Evolutionary conservation across 1,139 yeast species (phyloP).

Genomic region (Kazachstania sp.): DNA sequence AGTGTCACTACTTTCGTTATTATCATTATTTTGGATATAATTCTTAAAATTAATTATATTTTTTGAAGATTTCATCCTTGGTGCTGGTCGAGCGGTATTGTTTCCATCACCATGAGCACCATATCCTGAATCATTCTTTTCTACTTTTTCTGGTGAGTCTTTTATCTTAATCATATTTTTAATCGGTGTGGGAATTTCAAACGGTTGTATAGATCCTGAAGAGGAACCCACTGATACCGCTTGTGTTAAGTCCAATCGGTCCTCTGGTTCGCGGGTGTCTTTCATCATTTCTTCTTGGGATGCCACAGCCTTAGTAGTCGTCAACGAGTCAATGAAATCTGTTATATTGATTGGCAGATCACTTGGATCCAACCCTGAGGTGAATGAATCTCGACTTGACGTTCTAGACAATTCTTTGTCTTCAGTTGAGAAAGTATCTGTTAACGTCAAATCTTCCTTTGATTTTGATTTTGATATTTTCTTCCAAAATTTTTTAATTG

Average conservation of each 20-base stretch:
- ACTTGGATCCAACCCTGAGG: slow-evolving; percentile 6
- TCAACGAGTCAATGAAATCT: slow-evolving; percentile 6
- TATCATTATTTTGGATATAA: background rate
- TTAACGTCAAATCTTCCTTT: background rate
- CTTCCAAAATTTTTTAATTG: slow-evolving; percentile 5
- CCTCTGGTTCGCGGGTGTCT: background rate
- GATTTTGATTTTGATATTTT: slow-evolving; percentile 3
- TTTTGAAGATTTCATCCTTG: slow-evolving; percentile 5
- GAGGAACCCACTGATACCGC: background rate
- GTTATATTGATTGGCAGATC: slow-evolving; percentile 17
- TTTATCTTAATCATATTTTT: slow-evolving; percentile 17
- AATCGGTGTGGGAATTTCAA: slow-evolving; percentile 18
- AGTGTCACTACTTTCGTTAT: slow-evolving; percentile 7
- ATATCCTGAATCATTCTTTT: background rate
- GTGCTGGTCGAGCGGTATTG: background rate
- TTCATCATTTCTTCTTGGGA: background rate
- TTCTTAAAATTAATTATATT: slow-evolving; percentile 6
- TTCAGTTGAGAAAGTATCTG: background rate
- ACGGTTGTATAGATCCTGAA: slow-evolving; percentile 11
- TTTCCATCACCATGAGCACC: background rate
- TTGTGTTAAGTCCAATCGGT: background rate
- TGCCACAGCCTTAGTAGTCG: background rate
- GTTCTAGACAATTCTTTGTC: background rate
- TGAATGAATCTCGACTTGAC: background rate
- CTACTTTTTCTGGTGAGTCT: slow-evolving; percentile 12